Conservation (phyloP, 805 yeast species). For the Kazachstania psychrophila region DNA sequence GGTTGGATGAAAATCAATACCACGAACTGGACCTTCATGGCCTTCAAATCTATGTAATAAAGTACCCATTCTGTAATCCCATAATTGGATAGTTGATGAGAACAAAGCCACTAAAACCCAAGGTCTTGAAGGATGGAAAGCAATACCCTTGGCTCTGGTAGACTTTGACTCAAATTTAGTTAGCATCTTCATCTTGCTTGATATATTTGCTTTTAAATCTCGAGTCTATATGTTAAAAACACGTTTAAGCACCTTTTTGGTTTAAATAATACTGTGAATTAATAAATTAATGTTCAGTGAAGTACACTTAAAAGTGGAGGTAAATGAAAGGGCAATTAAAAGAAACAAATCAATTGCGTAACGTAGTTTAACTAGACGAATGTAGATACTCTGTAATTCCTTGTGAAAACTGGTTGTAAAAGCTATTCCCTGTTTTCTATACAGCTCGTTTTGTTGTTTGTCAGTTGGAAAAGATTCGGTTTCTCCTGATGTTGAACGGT, state of each 20-base stretch:
- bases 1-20: slow-evolving; percentile 93
- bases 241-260: too few species aligned
- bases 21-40: slow-evolving; percentile 96
- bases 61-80: slow-evolving; percentile 99
- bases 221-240: too few species aligned
- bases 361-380: too few species aligned
- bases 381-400: too few species aligned
- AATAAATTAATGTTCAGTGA: too few species aligned
- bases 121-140: slow-evolving; percentile 88
- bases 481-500: neutral
- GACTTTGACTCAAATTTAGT: slow-evolving; percentile 94
- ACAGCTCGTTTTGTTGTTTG: neutral
- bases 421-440: neutral
- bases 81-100: slow-evolving; percentile 95
- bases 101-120: slow-evolving; percentile 94
- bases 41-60: slow-evolving; percentile 93
- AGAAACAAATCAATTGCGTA: too few species aligned
- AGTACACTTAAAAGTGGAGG: too few species aligned
- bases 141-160: slow-evolving; percentile 94
- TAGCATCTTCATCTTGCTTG: slow-evolving; percentile 79
- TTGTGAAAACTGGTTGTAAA: too few species aligned
- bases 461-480: too few species aligned
- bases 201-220: too few species aligned
- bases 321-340: too few species aligned
- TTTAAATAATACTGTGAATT: too few species aligned